phyloP scores from a whole-genome alignment of 139 green algal genomes.

The Tetradesmus lagerheimii region DNA sequence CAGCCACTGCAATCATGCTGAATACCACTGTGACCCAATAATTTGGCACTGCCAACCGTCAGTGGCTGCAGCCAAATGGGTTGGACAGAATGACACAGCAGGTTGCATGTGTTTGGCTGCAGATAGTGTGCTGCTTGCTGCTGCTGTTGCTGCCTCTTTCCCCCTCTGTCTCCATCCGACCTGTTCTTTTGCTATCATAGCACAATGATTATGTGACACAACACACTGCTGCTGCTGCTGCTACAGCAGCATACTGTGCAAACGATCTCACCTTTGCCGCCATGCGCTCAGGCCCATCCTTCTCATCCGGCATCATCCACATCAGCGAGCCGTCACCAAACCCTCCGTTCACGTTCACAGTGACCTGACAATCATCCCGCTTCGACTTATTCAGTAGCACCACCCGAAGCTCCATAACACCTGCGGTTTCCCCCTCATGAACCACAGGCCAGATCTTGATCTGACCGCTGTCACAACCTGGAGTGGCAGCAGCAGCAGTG shows the following conservation, averaged over 20 bases:
- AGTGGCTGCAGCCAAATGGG: too few relatives aligned
- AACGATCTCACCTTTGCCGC: not conserved
- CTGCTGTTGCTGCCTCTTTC: too few relatives aligned
- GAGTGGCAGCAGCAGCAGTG: constrained; percentile 10
- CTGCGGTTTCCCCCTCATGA: not conserved
- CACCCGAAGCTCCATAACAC: constrained; percentile 8
- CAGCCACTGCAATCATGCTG: too few relatives aligned
- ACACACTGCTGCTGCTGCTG: not conserved
- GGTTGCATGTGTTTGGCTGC: too few relatives aligned
- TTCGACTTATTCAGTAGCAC: constrained; percentile 36
- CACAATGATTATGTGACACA: too few relatives aligned
- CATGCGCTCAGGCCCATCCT: not conserved
- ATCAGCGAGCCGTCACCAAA: not conserved
- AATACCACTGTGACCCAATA: too few relatives aligned
- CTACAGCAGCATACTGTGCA: too few relatives aligned
- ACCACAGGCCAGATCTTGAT: constrained; percentile 45
- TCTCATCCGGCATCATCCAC: not conserved
- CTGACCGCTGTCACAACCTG: not conserved
- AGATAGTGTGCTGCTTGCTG: too few relatives aligned
- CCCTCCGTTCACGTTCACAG: not conserved
- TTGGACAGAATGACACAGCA: too few relatives aligned
- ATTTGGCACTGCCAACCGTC: too few relatives aligned
- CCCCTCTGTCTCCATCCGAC: too few relatives aligned
- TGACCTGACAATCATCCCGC: constrained; percentile 9
- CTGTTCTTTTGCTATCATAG: too few relatives aligned